Evolutionary conservation across 2,329 filamentous ascomycete species (phyloP).

Genomic region (Penicillium sp.): DNA sequence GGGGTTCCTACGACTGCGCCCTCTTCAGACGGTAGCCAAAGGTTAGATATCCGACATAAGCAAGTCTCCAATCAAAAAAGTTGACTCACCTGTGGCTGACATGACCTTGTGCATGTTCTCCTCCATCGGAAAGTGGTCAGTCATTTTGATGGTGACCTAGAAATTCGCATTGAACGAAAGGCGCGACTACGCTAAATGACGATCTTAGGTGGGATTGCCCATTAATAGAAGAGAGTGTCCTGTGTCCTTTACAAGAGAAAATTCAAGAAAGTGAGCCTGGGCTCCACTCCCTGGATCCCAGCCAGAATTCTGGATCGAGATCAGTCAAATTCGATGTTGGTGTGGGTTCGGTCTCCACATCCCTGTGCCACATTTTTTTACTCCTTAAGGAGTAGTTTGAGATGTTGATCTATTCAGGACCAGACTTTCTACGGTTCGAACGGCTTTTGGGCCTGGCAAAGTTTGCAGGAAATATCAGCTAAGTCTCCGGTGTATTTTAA

Average conservation of each 20-base stretch:
- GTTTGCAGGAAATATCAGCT: slow-evolving; percentile 16
- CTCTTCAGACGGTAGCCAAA: slow-evolving; percentile 14
- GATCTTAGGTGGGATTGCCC: slow-evolving; percentile 17
- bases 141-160: slow-evolving; percentile 18
- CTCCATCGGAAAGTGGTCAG: slow-evolving; percentile 21
- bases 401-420: slow-evolving; percentile 23
- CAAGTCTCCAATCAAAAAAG: not conserved
- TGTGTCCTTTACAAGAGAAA: slow-evolving; percentile 2
- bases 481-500: slow-evolving; percentile 15
- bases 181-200: slow-evolving; percentile 8
- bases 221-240: slow-evolving; percentile 14
- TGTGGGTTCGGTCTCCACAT: slow-evolving; percentile 25
- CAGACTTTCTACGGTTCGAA: slow-evolving; percentile 25
- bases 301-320: slow-evolving; percentile 14
- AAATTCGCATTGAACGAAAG: slow-evolving; percentile 5
- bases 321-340: slow-evolving; percentile 20
- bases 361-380: slow-evolving; percentile 14
- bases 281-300: slow-evolving; percentile 19
- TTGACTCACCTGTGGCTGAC: slow-evolving; percentile 23
- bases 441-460: slow-evolving; percentile 21
- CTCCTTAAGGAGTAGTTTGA: slow-evolving; percentile 15
- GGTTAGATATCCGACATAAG: not conserved
- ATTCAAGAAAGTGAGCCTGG: slow-evolving; percentile 7
- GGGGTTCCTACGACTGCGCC: slow-evolving; percentile 14
- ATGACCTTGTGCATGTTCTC: slow-evolving; percentile 27